Conservation (phyloP, 805 yeast species). For the Cyberlindnera bimundalis region DNA sequence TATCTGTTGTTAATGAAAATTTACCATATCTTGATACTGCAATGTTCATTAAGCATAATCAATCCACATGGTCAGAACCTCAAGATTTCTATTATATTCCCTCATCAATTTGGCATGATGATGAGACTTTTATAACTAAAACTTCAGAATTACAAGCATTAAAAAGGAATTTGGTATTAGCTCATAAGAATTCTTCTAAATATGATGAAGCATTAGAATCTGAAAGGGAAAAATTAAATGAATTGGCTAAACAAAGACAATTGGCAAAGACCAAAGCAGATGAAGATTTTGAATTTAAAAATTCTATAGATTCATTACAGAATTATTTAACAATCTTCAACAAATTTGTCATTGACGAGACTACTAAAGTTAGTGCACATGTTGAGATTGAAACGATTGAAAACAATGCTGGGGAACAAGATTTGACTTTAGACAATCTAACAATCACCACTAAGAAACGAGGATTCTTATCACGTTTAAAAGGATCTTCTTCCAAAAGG, state of each 20-base stretch:
- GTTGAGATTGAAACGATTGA: constrained; percentile 91
- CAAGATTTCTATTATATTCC: constrained; percentile 82
- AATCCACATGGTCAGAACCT: constrained; percentile 76
- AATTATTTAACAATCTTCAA: constrained; percentile 52
- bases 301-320: constrained; percentile 40
- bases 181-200: constrained; percentile 31
- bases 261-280: constrained; percentile 39
- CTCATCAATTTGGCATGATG: constrained; percentile 95
- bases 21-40: constrained; percentile 72
- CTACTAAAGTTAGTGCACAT: constrained; percentile 67
- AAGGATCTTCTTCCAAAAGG: constrained; percentile 20
- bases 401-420: constrained; percentile 74
- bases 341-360: constrained; percentile 69
- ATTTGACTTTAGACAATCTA: constrained; percentile 54
- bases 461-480: constrained; percentile 47
- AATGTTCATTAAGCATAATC: constrained; percentile 90
- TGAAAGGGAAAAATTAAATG: constrained; percentile 31
- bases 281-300: constrained; percentile 42
- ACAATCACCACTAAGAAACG: constrained; percentile 51
- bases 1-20: constrained; percentile 62
- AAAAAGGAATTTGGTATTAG: constrained; percentile 45
- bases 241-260: constrained; percentile 30
- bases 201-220: constrained; percentile 30
- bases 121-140: constrained; percentile 64
- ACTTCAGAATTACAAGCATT: constrained; percentile 45